These are phyloP conservation scores for Citrullus amarus DNA, from an alignment of 306 rosid genomes.

Conservation along the genomic window DNA sequence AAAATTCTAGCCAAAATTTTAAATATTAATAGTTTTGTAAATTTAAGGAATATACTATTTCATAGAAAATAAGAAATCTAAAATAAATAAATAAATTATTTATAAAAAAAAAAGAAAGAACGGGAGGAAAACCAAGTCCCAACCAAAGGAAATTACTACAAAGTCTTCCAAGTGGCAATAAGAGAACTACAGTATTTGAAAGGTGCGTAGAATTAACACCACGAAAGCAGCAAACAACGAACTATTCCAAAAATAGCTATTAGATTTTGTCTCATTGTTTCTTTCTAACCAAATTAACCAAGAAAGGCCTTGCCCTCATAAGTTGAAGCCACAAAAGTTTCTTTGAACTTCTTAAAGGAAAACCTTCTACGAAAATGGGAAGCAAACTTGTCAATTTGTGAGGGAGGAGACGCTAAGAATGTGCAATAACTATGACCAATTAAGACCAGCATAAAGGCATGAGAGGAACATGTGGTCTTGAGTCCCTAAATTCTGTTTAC, in stretches of 20 bases:
- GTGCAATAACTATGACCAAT: neutral
- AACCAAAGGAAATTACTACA: neutral
- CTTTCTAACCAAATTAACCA: neutral
- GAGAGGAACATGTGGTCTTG: neutral
- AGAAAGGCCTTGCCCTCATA: neutral
- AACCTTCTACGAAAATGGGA: neutral
- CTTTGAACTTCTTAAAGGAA: neutral
- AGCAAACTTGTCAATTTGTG: neutral
- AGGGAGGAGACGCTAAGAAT: neutral
- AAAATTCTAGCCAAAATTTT: neutral
- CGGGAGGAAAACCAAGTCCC: neutral
- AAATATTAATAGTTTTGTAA: neutral
- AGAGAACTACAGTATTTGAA: neutral
- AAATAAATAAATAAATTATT: neutral
- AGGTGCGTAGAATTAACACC: neutral
- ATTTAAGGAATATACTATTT: neutral
- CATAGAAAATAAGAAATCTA: neutral
- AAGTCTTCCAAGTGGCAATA: neutral
- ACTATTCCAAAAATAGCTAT: neutral
- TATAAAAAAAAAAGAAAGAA: neutral
- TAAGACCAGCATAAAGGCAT: neutral
- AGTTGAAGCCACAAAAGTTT: neutral
- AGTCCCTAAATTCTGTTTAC: neutral
- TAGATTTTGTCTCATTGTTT: neutral
- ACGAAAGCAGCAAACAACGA: neutral